phyloP scores from a whole-genome alignment of 2,329 filamentous ascomycete genomes.

The Fonsecaea pedrosoi region DNA sequence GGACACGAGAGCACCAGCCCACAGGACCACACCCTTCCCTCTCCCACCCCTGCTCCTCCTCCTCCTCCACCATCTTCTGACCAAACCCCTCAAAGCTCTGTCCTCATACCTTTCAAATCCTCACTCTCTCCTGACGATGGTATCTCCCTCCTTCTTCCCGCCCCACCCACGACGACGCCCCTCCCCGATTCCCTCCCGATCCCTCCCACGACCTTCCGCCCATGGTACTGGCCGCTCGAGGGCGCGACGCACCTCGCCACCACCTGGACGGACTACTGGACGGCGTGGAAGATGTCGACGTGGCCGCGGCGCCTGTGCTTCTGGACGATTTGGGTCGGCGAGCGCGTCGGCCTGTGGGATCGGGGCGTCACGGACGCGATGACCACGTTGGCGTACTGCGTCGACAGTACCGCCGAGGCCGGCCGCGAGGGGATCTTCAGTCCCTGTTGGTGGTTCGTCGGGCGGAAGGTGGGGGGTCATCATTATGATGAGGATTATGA shows the following conservation, averaged over 20 bases:
- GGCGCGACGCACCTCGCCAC: conserved; percentile 30
- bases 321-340: conserved; percentile 29
- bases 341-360: conserved; percentile 35
- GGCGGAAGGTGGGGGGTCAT: conserved; percentile 23
- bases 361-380: conserved; percentile 28
- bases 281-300: conserved; percentile 31
- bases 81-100: not conserved
- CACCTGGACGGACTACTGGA: conserved; percentile 34
- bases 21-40: too few relatives aligned
- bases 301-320: conserved; percentile 22
- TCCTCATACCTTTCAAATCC: not conserved
- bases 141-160: not conserved
- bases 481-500: too few relatives aligned
- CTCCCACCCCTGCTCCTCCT: too few relatives aligned
- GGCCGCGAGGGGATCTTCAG: conserved; percentile 34
- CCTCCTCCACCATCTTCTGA: not conserved
- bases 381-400: conserved; percentile 32
- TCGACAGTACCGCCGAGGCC: conserved; percentile 30
- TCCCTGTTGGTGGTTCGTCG: conserved; percentile 40
- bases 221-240: conserved; percentile 41
- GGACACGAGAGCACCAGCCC: not conserved
- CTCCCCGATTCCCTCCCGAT: not conserved
- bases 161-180: not conserved
- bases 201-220: conserved; percentile 22
- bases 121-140: not conserved